These are phyloP conservation scores for Salvia rosmarinus DNA, from an alignment of 257 asterid species.

Conservation along the genomic window DNA sequence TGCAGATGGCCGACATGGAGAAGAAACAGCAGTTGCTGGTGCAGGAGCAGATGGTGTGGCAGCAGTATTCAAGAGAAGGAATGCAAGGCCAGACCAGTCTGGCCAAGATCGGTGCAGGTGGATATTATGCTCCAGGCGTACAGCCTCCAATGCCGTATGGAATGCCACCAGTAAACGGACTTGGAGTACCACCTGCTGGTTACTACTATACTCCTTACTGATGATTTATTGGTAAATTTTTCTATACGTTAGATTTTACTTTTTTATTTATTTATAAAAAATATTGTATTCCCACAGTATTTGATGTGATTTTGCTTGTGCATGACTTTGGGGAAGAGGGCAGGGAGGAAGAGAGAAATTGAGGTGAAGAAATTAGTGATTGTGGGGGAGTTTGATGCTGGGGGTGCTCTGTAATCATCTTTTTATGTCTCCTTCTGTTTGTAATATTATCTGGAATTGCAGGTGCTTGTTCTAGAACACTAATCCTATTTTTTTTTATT, in stretches of 20 bases:
- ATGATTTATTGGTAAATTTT: slow-evolving; percentile 43
- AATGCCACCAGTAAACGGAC: slow-evolving; percentile 71
- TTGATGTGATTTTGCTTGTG: slow-evolving; percentile 48
- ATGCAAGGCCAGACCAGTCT: slow-evolving; percentile 81
- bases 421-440: slow-evolving; percentile 40
- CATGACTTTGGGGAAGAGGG: slow-evolving; percentile 42
- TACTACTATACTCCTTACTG: slow-evolving; percentile 60
- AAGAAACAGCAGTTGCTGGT: slow-evolving; percentile 70
- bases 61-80: slow-evolving; percentile 71
- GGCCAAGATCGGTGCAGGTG: slow-evolving; percentile 65
- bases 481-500: slow-evolving; percentile 2
- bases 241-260: slow-evolving; percentile 38
- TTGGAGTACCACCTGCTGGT: slow-evolving; percentile 60
- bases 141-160: slow-evolving; percentile 63
- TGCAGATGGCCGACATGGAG: slow-evolving; percentile 88
- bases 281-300: slow-evolving; percentile 39
- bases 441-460: slow-evolving; percentile 38
- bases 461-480: slow-evolving; percentile 26
- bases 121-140: slow-evolving; percentile 58
- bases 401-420: slow-evolving; percentile 41
- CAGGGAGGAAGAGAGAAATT: slow-evolving; percentile 41
- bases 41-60: slow-evolving; percentile 87
- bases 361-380: slow-evolving; percentile 40
- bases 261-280: slow-evolving; percentile 23
- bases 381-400: slow-evolving; percentile 40